Percentiles rank a stretch among this genome's conserved stretches.
Evolutionary conservation across 2,329 filamentous ascomycete species (phyloP).

Genomic region (Fusarium sp.): DNA sequence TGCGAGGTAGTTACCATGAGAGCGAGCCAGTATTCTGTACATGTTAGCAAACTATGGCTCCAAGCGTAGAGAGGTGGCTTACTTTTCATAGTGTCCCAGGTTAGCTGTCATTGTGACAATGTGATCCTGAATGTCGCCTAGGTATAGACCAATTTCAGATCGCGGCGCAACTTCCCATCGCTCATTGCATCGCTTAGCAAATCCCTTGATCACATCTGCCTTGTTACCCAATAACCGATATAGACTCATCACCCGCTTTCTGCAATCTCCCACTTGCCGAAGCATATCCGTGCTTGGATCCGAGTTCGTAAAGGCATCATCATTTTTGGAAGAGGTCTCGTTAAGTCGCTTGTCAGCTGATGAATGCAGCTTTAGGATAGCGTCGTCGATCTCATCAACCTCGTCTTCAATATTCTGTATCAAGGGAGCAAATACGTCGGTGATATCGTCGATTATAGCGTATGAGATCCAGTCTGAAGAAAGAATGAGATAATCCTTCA

Average conservation of each 20-base stretch:
- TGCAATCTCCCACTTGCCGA: conserved; percentile 88
- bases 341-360: conserved; percentile 58
- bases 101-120: conserved; percentile 99
- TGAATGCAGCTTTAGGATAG: conserved; percentile 85
- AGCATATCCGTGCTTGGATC: conserved; percentile 83
- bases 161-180: conserved; percentile 96
- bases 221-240: conserved; percentile 96
- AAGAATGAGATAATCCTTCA: conserved; percentile 92
- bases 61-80: conserved; percentile 52
- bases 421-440: conserved; percentile 92
- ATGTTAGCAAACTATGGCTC: conserved; percentile 11
- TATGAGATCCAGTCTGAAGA: conserved; percentile 99
- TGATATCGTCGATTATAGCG: conserved; percentile 97
- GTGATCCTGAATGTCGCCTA: conserved; percentile 98
- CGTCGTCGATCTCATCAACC: conserved; percentile 96
- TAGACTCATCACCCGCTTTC: conserved; percentile 97
- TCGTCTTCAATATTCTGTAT: conserved; percentile 96
- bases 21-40: conserved; percentile 83
- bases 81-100: conserved; percentile 96
- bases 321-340: conserved; percentile 60
- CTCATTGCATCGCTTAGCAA: conserved; percentile 98
- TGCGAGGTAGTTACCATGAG: conserved; percentile 97
- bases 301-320: conserved; percentile 57
- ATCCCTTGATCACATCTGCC: conserved; percentile 98
- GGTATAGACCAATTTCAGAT: conserved; percentile 95